phyloP scores from a whole-genome alignment of 176 grass and related monocot species.

The Coix lacrymajobi region DNA sequence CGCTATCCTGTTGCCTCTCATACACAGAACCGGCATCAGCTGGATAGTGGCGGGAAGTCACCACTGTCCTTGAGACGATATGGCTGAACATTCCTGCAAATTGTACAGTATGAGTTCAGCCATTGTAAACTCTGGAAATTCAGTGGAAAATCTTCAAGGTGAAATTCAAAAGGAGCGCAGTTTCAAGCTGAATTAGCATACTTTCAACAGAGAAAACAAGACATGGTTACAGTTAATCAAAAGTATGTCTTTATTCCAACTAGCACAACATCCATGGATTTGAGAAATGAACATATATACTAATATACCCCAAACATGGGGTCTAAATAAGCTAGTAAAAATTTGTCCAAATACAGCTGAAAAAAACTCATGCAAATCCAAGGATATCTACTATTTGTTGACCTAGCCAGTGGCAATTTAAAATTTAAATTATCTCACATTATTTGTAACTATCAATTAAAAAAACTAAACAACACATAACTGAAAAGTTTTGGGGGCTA shows the following conservation, averaged over 20 bases:
- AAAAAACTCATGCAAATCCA: not conserved
- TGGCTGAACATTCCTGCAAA: constrained; percentile 49
- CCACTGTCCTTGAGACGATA: constrained; percentile 82
- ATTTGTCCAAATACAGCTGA: not conserved
- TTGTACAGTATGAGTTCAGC: not conserved
- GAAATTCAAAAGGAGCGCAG: not conserved
- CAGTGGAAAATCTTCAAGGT: not conserved
- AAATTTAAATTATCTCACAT: not conserved
- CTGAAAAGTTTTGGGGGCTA: not conserved
- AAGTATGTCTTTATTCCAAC: not conserved
- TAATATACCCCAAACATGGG: not conserved
- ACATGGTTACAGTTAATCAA: not conserved
- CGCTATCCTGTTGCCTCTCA: constrained; percentile 1
- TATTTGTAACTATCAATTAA: not conserved
- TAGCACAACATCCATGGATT: not conserved
- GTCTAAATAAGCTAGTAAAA: not conserved
- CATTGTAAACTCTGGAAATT: constrained; percentile 5
- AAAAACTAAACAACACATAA: not conserved
- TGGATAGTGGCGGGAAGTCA: constrained; percentile 85
- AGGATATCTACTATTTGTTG: not conserved
- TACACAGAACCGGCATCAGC: constrained; percentile 28
- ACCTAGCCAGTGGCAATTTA: not conserved
- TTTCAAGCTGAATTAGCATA: not conserved
- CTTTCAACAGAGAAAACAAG: not conserved
- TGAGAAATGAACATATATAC: not conserved